Percentiles rank a stretch among this genome's conserved stretches.
Conservation (phyloP, 2,329 filamentous ascomycete genomes). For the Pseudogymnoascus sp. region DNA sequence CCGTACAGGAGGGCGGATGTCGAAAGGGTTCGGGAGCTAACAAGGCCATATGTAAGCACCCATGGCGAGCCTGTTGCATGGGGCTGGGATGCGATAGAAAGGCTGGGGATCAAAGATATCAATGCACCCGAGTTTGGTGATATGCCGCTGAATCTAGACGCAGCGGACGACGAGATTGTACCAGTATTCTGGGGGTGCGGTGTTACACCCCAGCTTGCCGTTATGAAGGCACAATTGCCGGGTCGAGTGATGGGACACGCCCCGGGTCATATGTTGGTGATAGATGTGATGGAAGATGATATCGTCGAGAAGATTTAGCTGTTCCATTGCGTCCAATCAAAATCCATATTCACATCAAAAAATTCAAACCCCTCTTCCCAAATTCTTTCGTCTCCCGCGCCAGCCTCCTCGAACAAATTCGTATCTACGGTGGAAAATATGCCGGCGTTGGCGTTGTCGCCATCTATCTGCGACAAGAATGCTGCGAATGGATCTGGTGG, state of each 20-base stretch:
- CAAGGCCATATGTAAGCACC: conserved; percentile 44
- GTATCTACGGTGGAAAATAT: conserved; percentile 5
- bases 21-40: conserved; percentile 45
- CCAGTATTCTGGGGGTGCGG: conserved; percentile 58
- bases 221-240: conserved; percentile 45
- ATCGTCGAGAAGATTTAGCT: conserved; percentile 12
- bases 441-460: conserved; percentile 5
- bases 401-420: conserved; percentile 22
- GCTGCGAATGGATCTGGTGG: neutral
- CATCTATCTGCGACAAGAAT: neutral
- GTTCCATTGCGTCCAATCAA: conserved; percentile 13
- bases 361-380: conserved; percentile 35
- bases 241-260: conserved; percentile 53
- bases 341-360: conserved; percentile 35
- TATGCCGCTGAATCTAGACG: conserved; percentile 30
- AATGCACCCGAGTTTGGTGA: conserved; percentile 50
- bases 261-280: conserved; percentile 53
- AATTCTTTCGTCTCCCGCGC: conserved; percentile 31
- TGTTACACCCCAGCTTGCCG: conserved; percentile 57
- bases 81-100: conserved; percentile 49
- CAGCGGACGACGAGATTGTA: conserved; percentile 36
- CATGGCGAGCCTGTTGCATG: conserved; percentile 59
- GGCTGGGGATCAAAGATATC: conserved; percentile 47
- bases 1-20: conserved; percentile 44
- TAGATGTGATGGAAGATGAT: conserved; percentile 42